Conservation (phyloP, 148 eudicot species). For the Chenopodium suecicum region DNA sequence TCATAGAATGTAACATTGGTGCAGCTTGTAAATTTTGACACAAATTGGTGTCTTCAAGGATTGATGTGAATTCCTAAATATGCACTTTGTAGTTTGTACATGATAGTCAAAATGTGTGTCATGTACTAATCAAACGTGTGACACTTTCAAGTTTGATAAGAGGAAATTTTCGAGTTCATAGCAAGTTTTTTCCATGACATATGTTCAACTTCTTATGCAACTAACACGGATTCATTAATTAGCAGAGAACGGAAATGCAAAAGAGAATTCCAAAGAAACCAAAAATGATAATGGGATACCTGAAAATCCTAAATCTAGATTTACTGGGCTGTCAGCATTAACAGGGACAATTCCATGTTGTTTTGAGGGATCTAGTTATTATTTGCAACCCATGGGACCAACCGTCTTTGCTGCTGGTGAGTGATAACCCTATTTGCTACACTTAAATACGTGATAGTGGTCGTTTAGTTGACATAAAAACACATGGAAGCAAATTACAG, state of each 20-base stretch:
- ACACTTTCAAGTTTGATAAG: background rate
- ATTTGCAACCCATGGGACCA: conserved; percentile 1
- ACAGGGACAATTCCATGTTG: conserved; percentile 23
- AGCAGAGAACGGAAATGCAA: conserved; percentile 11
- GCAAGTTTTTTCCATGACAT: background rate
- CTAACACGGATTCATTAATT: background rate
- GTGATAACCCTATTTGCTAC: background rate
- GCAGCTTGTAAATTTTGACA: background rate
- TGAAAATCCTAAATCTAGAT: conserved; percentile 13
- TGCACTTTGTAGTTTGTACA: no score
- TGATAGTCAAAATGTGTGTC: no score
- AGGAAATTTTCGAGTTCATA: background rate
- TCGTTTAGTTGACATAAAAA: background rate
- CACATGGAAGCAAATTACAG: background rate
- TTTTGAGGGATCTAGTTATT: conserved; percentile 21
- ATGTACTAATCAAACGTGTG: background rate
- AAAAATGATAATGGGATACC: conserved; percentile 5
- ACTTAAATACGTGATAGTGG: background rate
- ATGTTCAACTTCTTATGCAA: background rate
- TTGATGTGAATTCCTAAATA: no score
- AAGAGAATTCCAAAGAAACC: background rate
- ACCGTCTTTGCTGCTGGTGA: conserved; percentile 14
- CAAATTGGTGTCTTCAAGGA: no score
- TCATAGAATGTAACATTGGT: background rate
- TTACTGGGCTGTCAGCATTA: conserved; percentile 5